Base-by-base conservation (phyloP, 495 filamentous ascomycete genomes). In the Aspergillus olivimuriae region DNA sequence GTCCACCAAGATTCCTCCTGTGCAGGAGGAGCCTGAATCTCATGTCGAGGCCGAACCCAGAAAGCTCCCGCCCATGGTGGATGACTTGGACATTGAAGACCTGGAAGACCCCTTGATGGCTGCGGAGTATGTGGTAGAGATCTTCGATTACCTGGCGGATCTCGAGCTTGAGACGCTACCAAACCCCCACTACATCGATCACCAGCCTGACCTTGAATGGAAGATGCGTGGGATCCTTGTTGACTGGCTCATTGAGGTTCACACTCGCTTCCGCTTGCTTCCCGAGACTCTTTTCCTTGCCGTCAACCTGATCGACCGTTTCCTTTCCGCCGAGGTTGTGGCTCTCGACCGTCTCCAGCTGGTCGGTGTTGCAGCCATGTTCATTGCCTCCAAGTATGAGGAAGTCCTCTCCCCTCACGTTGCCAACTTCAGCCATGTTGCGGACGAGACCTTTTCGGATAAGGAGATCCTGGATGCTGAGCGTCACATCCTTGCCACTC, bases 351-450 rank as follows among this genome's bases (percentile, higher is more conserved):
- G 89, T 44, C 80, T 98, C 6, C 92, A 98, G 65, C 76, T 98
- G 10, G 92, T 98, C 47, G 92, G 92, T 58, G 87, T 97, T 48
- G 94, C 92, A 36, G 92, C 92, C 59, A 97, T 98, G 92, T 77
- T 97, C 74, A 94, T 98, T 60, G 92, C 94, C 16, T 90, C 91
- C 52, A 98, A 98, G 70, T 98, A 97, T 55, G 92, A 98, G 63
- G 92, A 98, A 57, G 89, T 97, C 41, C 78, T 97, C 17, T 95
- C 92, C 3, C 94, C 92, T 23, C 92, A 97, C 59, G 88, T 98
- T 28, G 81, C 82, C 63, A 95, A 95, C 78, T 97, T 97, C 76
- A 83, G 85, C 48, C 86, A 95, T 53, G 87, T 98, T 53, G 88
- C 92, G 55, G 94, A 97, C 60, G 89, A 98, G 62, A 92, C 89